Percentiles rank a stretch among this genome's conserved stretches.
Evolutionary conservation across 169 alveolate species (phyloP).

Genomic region (Plasmodium relictum): DNA sequence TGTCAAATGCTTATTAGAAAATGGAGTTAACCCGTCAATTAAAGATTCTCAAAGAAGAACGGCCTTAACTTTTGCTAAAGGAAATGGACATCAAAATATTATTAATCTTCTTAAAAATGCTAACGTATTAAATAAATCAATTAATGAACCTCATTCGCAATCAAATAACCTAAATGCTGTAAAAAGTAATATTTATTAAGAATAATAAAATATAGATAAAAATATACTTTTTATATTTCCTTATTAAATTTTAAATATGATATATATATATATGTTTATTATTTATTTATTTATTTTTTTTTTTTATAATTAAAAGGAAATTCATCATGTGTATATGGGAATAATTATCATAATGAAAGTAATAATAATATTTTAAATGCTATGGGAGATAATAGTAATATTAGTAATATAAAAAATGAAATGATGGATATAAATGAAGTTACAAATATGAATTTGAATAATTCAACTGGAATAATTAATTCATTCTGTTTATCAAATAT

Average conservation of each 20-base stretch:
- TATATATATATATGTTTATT: too few species aligned
- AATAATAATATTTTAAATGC: not conserved
- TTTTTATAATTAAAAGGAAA: not conserved
- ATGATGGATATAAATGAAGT: too few species aligned
- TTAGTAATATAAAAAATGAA: slow-evolving; percentile 5
- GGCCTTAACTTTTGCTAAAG: slow-evolving; percentile 92
- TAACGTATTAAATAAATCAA: slow-evolving; percentile 7
- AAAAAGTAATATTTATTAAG: not conserved
- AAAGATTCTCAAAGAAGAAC: slow-evolving; percentile 93
- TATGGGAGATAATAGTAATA: slow-evolving; percentile 4
- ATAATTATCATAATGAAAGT: not conserved
- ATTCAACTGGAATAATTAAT: not conserved
- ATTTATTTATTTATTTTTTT: not conserved
- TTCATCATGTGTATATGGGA: slow-evolving; percentile 4
- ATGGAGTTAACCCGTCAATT: slow-evolving; percentile 89
- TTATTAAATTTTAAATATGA: too few species aligned
- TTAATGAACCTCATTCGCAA: slow-evolving; percentile 17
- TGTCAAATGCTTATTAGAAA: slow-evolving; percentile 90
- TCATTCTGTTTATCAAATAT: not conserved
- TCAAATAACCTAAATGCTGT: slow-evolving; percentile 2
- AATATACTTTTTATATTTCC: too few species aligned
- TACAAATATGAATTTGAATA: not conserved
- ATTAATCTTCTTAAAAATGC: slow-evolving; percentile 86
- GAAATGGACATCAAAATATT: slow-evolving; percentile 90
- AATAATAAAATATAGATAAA: too few species aligned